Evolutionary conservation across 352 stramenopile species (phyloP), one percentile per base, ranked within the genome.

Genomic region (Phytophthora ramorum): DNA sequence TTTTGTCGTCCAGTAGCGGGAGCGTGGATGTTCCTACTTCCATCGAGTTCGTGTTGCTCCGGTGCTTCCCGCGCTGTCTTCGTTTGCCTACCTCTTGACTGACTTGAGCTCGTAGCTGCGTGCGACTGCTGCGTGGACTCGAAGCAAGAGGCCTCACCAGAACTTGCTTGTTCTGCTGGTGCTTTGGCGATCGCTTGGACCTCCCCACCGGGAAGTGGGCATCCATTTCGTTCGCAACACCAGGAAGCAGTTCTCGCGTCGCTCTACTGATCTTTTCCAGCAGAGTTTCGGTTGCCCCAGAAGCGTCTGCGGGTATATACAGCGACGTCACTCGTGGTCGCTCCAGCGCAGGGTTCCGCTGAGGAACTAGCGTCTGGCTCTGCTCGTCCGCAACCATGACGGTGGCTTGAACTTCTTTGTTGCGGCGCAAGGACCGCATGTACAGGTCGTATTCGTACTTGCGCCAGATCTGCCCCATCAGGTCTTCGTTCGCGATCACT

Each of bases 271-370:
- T 89, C 49, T 91, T 83, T 62, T 88, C 59, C 5, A 93, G 58
- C 1, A 93, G 63, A 30, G 70, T 72, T 26, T 83, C 73, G 1
- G 70, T 73, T 3, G 57, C 60, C 1, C 53, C 63, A 0, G 69
- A 48, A 0, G 66, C 64, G n/a, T 85, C 71, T 30, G 70, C 26
- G 0, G 81, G 84, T 20, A 92, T 74, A 26, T 81, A 75, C 49
- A 79, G 71, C 7, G 73, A 71, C 28, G 80, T 17, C 20, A 93
- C 44, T 14, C 82, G 66, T 16, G 76, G 69, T 2, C 84, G 73
- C 38, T 94, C 86, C n/a, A 83, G 73, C 12, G 84, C 80, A 2
- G 86, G 80, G 19, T 90, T 92, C 2, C 86, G 66, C 43, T 89
- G 78, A 5, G 82, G 83, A 14, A 89, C 75, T 2, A 92, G 72